These are phyloP conservation scores for Purshia tridentata DNA, from an alignment of 306 rosid genomes.

Conservation along the genomic window DNA sequence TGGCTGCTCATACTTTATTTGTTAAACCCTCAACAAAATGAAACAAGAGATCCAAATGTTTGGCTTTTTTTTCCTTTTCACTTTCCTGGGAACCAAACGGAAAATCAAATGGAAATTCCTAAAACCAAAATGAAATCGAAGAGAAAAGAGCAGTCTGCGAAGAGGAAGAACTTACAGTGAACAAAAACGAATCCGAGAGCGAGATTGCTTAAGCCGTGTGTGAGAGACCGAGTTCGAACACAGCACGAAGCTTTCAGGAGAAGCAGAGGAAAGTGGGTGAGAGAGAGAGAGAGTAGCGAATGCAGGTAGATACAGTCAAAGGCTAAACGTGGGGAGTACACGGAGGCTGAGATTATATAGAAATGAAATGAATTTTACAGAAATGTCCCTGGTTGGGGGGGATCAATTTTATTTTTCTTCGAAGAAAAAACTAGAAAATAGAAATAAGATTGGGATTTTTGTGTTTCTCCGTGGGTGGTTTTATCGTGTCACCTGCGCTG, in stretches of 20 bases:
- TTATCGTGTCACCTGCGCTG: constrained; percentile 20
- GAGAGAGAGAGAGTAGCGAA: constrained; percentile 31
- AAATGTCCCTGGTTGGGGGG: constrained; percentile 46
- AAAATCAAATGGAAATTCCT: not conserved
- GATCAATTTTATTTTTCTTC: not conserved
- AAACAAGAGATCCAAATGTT: not conserved
- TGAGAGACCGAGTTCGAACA: constrained; percentile 20
- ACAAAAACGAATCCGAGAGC: constrained; percentile 10
- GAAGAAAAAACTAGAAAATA: not conserved
- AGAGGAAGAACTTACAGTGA: constrained; percentile 34
- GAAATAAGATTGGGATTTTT: not conserved
- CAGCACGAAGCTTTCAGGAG: constrained; percentile 3
- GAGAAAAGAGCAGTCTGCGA: not conserved
- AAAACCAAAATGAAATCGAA: not conserved
- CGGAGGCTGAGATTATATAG: constrained; percentile 66
- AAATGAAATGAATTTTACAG: constrained; percentile 44
- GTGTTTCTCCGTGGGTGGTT: constrained; percentile 20
- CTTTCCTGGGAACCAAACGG: not conserved
- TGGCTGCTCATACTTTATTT: not conserved
- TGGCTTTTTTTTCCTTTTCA: not conserved
- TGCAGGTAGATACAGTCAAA: constrained; percentile 40
- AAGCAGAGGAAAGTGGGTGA: constrained; percentile 2
- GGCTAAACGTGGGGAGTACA: constrained; percentile 42
- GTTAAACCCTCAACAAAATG: not conserved
- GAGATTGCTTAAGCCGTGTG: not conserved